Conservation (phyloP, 106 monocot species). For the Triglochin maritima region DNA sequence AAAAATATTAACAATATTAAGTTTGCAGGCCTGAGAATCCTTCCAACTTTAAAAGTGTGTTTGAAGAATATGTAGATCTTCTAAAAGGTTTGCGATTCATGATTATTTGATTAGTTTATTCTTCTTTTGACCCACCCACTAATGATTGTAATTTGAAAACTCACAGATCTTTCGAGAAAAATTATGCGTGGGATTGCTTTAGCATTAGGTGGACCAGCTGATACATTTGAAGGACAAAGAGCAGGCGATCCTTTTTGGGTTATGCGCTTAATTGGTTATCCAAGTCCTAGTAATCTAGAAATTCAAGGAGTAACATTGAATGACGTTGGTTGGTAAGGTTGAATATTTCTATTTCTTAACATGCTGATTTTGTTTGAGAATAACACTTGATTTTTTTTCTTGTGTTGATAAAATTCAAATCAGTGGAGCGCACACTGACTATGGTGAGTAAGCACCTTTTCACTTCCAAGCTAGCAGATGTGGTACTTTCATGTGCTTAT, state of each 20-base stretch:
- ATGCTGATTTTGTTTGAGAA: neutral
- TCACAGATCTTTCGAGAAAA: constrained; percentile 81
- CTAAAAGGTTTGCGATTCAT: constrained; percentile 37
- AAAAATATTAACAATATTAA: neutral
- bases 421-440: constrained; percentile 98
- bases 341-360: neutral
- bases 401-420: constrained; percentile 6
- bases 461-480: too few relatives aligned
- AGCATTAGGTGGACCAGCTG: constrained; percentile 54
- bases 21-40: constrained; percentile 65
- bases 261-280: constrained; percentile 79
- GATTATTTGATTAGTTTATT: neutral
- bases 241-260: constrained; percentile 92
- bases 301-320: constrained; percentile 18
- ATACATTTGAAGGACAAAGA: constrained; percentile 73
- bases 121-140: neutral
- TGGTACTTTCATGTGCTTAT: too few relatives aligned
- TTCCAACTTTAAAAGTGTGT: constrained; percentile 41
- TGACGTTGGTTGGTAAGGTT: constrained; percentile 81
- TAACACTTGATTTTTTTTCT: neutral
- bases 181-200: constrained; percentile 93
- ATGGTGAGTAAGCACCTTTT: constrained; percentile 43
- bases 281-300: constrained; percentile 30
- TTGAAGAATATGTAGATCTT: constrained; percentile 61
- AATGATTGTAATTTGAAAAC: neutral